Conservation (phyloP, 2,329 filamentous ascomycete genomes). For the Fusarium sp. region DNA sequence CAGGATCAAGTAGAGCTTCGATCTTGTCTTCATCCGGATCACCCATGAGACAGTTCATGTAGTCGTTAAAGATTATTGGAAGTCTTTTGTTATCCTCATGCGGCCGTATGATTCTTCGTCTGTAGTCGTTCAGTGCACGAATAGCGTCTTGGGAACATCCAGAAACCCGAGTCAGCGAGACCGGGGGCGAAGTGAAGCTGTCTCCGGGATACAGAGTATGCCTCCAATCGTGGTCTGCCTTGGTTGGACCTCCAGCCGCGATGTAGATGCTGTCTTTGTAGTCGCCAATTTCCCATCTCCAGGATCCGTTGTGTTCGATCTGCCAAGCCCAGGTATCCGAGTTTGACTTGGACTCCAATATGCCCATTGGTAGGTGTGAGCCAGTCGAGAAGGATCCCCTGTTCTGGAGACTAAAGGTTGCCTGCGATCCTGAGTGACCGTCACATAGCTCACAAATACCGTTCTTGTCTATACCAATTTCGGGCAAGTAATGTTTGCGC, state of each 20-base stretch:
- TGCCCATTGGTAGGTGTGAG: constrained; percentile 45
- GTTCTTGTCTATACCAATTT: not conserved
- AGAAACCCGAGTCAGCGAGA: constrained; percentile 37
- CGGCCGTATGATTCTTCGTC: constrained; percentile 42
- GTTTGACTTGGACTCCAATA: constrained; percentile 26
- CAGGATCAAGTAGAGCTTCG: constrained; percentile 44
- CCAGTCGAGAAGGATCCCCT: constrained; percentile 45
- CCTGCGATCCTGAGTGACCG: not conserved
- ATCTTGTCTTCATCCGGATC: constrained; percentile 49
- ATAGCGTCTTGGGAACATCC: constrained; percentile 38
- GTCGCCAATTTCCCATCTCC: constrained; percentile 51
- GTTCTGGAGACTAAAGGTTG: constrained; percentile 35
- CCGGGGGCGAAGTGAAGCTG: constrained; percentile 39
- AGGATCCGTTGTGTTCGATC: constrained; percentile 49
- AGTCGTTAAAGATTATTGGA: constrained; percentile 51
- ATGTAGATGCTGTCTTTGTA: constrained; percentile 47
- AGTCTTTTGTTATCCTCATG: constrained; percentile 45
- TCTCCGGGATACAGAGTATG: constrained; percentile 36
- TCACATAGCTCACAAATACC: not conserved
- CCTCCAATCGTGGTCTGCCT: constrained; percentile 44
- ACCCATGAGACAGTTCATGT: constrained; percentile 53
- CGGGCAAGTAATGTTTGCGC: not conserved
- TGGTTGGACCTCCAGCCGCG: constrained; percentile 40
- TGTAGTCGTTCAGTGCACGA: constrained; percentile 44
- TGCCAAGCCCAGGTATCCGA: constrained; percentile 48